Base-by-base conservation (phyloP, 2,329 filamentous ascomycete genomes). In the Ophiostoma ulmi region DNA sequence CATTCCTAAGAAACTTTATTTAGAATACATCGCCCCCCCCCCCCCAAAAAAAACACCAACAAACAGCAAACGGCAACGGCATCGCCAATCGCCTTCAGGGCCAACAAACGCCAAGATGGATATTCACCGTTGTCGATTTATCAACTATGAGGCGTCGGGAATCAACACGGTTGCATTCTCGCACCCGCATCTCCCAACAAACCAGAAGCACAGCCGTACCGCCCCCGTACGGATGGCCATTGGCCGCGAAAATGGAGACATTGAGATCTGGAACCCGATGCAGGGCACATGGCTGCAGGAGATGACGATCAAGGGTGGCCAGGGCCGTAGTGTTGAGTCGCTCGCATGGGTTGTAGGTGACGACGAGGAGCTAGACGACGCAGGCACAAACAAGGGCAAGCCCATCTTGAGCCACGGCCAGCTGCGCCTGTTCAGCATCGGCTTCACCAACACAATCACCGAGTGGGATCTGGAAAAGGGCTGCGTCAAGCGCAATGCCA, bases 131-230 rank as follows among this genome's bases (percentile, higher is more conserved):
- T 97, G 94, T 78, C 92, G 95, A 78, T 99, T 99, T 82, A 91
- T 99, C 75, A 91, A 92, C 58, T 98, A 92, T 81, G 93, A 93
- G 74, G 91, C 93, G 8, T 93, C 93, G 72, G 90, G 93, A 71
- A 97, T 99, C 81, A 98, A 97, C 81, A 90, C 93, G 74, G 87
- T 98, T 78, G 93, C 94, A 75, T 98, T 99, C 80, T 97, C 95
- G 6, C 92, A 97, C 78, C 84, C 91, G 26, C 83, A 77, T 64
- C 74, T 84, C 79, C 31, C 82, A 79, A 68, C 80, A 72, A 74
- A 81, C 69, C 80, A 80, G 74, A 81, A 84, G 72, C 80, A 81
- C 74, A 81, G 79, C 78, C 85, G 80, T 76, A 84, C 85, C 31
- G 86, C 84, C 73, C 88, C 85, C 69, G 85, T 93, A 70, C 88